Percentiles rank a stretch among this genome's conserved stretches.
phyloP scores from a whole-genome alignment of 495 filamentous ascomycete genomes.

The Geoglossum glabrum region DNA sequence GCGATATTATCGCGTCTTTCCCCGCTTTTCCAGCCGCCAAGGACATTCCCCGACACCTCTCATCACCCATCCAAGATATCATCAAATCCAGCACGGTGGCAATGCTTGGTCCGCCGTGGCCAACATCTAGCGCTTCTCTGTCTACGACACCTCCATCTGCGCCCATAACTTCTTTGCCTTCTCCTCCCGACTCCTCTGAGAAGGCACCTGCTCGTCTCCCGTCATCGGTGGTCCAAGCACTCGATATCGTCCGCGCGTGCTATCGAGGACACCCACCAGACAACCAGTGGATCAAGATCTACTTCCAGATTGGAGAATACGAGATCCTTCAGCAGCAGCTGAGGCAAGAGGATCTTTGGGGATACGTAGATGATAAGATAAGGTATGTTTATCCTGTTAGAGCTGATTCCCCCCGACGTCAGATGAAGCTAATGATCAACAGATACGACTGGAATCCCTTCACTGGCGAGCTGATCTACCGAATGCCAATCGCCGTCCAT shows the following conservation, averaged over 20 bases:
- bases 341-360: background rate
- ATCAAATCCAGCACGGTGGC: background rate
- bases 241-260: background rate
- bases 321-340: background rate
- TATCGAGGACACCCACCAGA: background rate
- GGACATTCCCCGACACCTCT: background rate
- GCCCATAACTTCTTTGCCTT: background rate
- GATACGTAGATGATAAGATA: background rate
- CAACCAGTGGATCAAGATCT: background rate
- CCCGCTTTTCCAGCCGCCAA: no score
- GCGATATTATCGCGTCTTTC: no score
- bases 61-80: background rate
- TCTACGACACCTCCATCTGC: background rate
- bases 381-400: background rate
- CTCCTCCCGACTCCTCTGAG: background rate
- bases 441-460: background rate
- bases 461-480: background rate
- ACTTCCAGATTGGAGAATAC: background rate
- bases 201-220: background rate
- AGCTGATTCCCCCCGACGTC: background rate
- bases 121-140: background rate
- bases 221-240: background rate
- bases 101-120: background rate
- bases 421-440: background rate
- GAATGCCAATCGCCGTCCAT: background rate